phyloP scores from a whole-genome alignment of 2,329 filamentous ascomycete genomes.

The Akanthomyces muscarius region DNA sequence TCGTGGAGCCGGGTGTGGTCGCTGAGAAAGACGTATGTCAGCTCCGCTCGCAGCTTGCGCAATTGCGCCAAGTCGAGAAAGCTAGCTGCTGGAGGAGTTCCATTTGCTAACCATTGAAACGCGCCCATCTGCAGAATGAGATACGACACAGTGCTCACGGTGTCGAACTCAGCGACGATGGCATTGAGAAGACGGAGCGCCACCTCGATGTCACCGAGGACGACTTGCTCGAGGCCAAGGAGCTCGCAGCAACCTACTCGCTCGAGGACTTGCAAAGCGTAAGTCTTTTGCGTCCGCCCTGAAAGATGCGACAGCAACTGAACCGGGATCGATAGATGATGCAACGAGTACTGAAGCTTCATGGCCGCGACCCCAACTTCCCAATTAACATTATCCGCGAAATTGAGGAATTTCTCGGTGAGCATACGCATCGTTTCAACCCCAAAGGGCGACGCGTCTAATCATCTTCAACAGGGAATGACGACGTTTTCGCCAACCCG shows the following conservation, averaged over 20 bases:
- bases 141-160: neutral
- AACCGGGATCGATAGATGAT: conserved; percentile 27
- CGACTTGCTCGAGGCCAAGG: conserved; percentile 42
- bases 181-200: conserved; percentile 5
- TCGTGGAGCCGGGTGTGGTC: neutral
- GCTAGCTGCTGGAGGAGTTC: no score
- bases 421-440: conserved; percentile 14
- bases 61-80: neutral
- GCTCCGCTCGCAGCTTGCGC: neutral
- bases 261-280: conserved; percentile 33
- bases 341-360: conserved; percentile 31
- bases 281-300: conserved; percentile 6
- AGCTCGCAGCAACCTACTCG: conserved; percentile 32
- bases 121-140: neutral
- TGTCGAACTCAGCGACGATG: neutral
- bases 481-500: conserved; percentile 22
- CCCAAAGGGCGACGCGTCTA: neutral
- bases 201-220: conserved; percentile 38
- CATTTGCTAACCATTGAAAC: neutral
- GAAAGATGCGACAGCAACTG: neutral
- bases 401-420: conserved; percentile 35
- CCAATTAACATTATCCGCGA: conserved; percentile 32
- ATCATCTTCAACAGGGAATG: conserved; percentile 4
- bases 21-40: conserved; percentile 4
- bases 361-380: conserved; percentile 37